Base-by-base conservation (phyloP, 164 flowering plant species). In the Dillenia suffruticosa region DNA sequence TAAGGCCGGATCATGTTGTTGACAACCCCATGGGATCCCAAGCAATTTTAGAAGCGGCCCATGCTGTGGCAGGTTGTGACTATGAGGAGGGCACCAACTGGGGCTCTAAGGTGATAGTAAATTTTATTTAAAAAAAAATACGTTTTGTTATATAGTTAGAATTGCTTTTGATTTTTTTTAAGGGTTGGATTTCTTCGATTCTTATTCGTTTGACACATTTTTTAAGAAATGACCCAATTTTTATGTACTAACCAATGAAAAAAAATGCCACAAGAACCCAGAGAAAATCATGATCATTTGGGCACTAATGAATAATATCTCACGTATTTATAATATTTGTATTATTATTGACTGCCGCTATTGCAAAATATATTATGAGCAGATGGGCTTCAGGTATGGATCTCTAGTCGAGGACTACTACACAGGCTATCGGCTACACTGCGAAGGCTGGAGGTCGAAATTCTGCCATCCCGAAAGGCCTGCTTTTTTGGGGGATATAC, bases 321-420 rank as follows among this genome's bases (percentile, higher is more conserved):
- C 7, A 4, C 5, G 5, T 32, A 32, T 32, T 32, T 32, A 4
- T 32, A 32, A 32, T 32, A 32, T 32, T 32, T 32, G 40, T 32
- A 32, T 32, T 32, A 32, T 32, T 32, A 32, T 32, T 32, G 40
- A 32, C 40, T 32, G 40, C 7, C 0, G 5, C 40, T 4, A 32
- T 5, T 4, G 5, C 4, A 32, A 32, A 32, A 32, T 4, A 32
- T 4, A 32, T 32, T 4, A 32, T 48, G 24, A 8, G 69, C 62
- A 88, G 97, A 62, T 88, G 55, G 98, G 97, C 0, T 83, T 89
- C 56, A 70, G 85, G 56, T 90, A 89, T 62, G 98, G 98, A 9
- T 86, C 95, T 0, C 63, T 87, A 32, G 76, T 75, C 0, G 98
- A 94, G 76, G 98, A 94, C 72, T 83, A 64, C 62, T 77, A 72